Evolutionary conservation across 2,329 filamentous ascomycete species (phyloP), one percentile per base, ranked within the genome.

Genomic region (Ceratocystis destructans): DNA sequence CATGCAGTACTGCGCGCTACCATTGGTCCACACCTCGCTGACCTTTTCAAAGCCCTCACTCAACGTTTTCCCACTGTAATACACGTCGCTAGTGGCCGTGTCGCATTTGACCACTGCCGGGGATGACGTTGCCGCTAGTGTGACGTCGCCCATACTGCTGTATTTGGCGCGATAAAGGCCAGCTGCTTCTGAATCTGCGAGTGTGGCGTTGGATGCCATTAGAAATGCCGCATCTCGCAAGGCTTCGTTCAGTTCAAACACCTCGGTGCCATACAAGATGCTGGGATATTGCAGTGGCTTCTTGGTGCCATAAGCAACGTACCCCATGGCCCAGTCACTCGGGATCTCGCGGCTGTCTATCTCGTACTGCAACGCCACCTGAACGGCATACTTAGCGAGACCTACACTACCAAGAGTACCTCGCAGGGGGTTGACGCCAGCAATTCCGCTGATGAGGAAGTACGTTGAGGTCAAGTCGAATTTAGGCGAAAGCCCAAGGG

Each of bases 361-460:
- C 74, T 91, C 88, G 70, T 90, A 88, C 73, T 91, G 87, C 64
- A 90, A 77, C 0, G 85, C 87, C 2, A 90, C 87, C 72, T 91
- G 88, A 4, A 91, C 80, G 0, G 87, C 83, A 71, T 85, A 92
- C 25, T 83, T 81, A 46, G 85, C 82, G 65, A 92, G 83, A 0
- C 86, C 85, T 0, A 89, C 87, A 50, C 82, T 81, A 57, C 82
- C 83, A 3, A 88, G 78, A 0, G 87, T 89, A 25, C 80, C 84
- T 31, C 83, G 75, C 68, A 85, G 82, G 0, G 88, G 88, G 73
- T 84, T 90, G 55, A 89, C 79, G n/a, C 88, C 88, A 1, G 84
- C 87, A 69, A 92, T 90, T 1, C 88, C 88, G 0, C 81, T 83
- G 37, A 89, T 74, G 67, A 91, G 74, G 74, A 90, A 89, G 75